A percentile compares a stretch with the other conserved stretches of the same genome.
Conservation (phyloP, 2,329 filamentous ascomycete genomes). For the Colletotrichum eleusines region DNA sequence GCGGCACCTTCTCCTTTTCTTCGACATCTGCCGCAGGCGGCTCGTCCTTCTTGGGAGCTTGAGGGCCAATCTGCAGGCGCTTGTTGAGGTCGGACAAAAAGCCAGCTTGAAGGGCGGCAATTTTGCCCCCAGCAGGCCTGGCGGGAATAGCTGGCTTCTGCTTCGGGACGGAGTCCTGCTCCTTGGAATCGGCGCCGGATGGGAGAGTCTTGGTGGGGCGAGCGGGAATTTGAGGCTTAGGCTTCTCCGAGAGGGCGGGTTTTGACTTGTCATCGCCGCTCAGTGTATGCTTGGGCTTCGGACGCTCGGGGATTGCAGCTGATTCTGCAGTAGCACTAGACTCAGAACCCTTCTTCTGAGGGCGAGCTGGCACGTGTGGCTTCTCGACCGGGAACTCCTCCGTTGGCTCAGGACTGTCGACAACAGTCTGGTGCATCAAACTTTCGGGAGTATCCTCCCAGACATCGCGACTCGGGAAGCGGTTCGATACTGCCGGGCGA, state of each 20-base stretch:
- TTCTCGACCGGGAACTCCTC: conserved; percentile 63
- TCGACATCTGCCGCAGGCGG: conserved; percentile 37
- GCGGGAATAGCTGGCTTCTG: conserved; percentile 87
- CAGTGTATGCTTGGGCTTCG: conserved; percentile 62
- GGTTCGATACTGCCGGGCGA: conserved; percentile 70
- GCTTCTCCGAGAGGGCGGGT: conserved; percentile 63
- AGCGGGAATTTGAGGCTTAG: conserved; percentile 71
- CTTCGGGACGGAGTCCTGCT: conserved; percentile 66
- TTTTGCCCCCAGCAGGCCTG: conserved; percentile 84
- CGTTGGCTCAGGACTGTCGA: conserved; percentile 62
- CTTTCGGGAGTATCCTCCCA: conserved; percentile 96
- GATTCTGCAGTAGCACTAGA: conserved; percentile 50
- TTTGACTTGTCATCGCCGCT: conserved; percentile 56
- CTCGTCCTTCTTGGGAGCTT: conserved; percentile 68
- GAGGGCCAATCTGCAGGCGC: conserved; percentile 87
- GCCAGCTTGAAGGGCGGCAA: conserved; percentile 88
- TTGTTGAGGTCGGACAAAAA: conserved; percentile 96
- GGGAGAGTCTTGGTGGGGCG: conserved; percentile 67
- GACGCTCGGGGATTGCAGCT: conserved; percentile 63
- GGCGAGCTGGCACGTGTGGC: conserved; percentile 71
- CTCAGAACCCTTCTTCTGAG: conserved; percentile 57
- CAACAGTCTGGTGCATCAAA: conserved; percentile 81
- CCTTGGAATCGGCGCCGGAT: conserved; percentile 57
- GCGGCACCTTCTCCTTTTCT: conserved; percentile 73
- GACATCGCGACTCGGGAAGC: conserved; percentile 92